These are phyloP conservation scores for Lasiodiplodia sp. DNA, from an alignment of 2,329 filamentous ascomycete species.

Conservation along the genomic window DNA sequence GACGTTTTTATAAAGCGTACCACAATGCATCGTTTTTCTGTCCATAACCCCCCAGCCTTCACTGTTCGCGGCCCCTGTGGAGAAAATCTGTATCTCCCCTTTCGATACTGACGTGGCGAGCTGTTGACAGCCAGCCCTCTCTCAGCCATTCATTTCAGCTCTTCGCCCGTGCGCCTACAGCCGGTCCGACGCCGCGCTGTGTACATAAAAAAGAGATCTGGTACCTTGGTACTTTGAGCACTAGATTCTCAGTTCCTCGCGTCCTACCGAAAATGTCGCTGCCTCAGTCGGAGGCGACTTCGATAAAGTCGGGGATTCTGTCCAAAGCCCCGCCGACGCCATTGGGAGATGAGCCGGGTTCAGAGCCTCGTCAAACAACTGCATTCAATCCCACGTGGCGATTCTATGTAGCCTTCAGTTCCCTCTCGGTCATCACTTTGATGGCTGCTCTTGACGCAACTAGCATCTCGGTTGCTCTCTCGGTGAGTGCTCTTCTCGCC, in stretches of 20 bases:
- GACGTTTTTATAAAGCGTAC: neutral
- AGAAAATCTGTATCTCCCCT: neutral
- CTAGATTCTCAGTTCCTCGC: neutral
- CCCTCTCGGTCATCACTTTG: slow-evolving; percentile 63
- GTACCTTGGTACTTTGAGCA: neutral
- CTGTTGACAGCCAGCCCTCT: neutral
- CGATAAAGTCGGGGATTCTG: neutral
- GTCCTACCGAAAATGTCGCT: neutral
- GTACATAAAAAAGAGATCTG: neutral
- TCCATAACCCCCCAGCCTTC: neutral
- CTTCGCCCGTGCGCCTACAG: neutral
- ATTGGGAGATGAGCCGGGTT: neutral
- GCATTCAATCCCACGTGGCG: slow-evolving; percentile 29
- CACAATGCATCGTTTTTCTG: neutral
- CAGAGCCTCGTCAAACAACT: neutral
- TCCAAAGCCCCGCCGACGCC: neutral
- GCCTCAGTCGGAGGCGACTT: neutral
- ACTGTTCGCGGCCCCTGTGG: neutral
- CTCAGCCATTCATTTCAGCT: slow-evolving; percentile 6
- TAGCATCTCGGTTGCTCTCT: slow-evolving; percentile 67
- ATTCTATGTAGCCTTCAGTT: slow-evolving; percentile 52
- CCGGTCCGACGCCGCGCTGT: neutral
- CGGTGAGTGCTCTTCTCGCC: slow-evolving; percentile 36
- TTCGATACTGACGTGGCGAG: neutral
- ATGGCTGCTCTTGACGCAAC: slow-evolving; percentile 72